These are phyloP conservation scores for Pulveroboletus sp. DNA, from an alignment of 768 basidiomycete genomes.

Conservation along the genomic window DNA sequence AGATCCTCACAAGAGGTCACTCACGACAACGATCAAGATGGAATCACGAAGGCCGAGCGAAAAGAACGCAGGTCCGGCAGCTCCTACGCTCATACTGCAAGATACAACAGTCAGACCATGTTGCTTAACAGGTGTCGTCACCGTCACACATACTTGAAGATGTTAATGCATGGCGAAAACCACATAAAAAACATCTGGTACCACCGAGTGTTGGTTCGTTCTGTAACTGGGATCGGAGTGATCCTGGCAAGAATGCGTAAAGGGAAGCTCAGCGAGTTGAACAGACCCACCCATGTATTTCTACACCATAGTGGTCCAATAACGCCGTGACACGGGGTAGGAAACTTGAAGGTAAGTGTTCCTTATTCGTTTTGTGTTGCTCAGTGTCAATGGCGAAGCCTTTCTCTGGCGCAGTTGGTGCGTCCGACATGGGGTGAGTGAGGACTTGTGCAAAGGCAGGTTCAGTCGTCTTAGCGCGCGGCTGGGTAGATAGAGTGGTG, in stretches of 20 bases:
- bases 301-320: constrained; percentile 36
- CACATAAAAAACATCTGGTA: constrained; percentile 51
- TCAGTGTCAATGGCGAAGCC: neutral
- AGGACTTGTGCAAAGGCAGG: too few species aligned
- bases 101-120: neutral
- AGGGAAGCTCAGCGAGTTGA: neutral
- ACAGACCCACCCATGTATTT: constrained; percentile 39
- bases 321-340: constrained; percentile 25
- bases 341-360: constrained; percentile 4
- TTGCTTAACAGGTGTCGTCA: too few species aligned
- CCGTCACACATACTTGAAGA: constrained; percentile 34
- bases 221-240: constrained; percentile 34
- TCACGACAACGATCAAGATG: constrained; percentile 38
- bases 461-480: too few species aligned
- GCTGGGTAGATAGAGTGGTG: too few species aligned
- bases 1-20: constrained; percentile 41
- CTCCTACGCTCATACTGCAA: constrained; percentile 46
- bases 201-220: constrained; percentile 39
- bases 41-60: constrained; percentile 44
- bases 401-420: too few species aligned
- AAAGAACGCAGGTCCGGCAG: constrained; percentile 49
- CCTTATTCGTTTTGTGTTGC: neutral
- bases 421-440: too few species aligned
- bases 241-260: constrained; percentile 26
- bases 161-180: constrained; percentile 46